Base-by-base conservation (phyloP, 441 rosid species). In the Gossypium lobatum region DNA sequence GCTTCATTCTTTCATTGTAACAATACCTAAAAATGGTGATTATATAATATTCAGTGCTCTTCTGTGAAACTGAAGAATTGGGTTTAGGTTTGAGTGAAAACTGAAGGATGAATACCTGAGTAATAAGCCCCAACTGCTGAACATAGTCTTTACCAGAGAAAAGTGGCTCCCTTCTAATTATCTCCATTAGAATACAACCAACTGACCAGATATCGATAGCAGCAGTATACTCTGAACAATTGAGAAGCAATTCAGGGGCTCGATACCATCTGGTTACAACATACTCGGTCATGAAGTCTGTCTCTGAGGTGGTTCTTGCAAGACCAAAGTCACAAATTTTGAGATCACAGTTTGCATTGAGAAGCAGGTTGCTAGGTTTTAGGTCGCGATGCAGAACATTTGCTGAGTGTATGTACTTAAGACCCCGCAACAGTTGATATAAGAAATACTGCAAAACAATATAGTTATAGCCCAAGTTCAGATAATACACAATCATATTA, bases 131-230 rank as follows among this genome's bases (percentile, higher is more conserved):
- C 46, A 89, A 79, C 76, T 89, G 95, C 59, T 89, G 92, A 72
- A 89, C 88, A 71, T 89, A 89, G 68, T 89, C 92, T 81, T 81
- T 89, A 48, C 94, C 94, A 0, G 91, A 87, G 54, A 88, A 86
- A 28, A 89, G 86, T 1, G 94, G 85, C 54, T 88, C 87, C 73
- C 89, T 80, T 74, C 79, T 85, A 0, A 85, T 81, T n/a, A 88
- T 84, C 76, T 88, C 92, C 82, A 88, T 85, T 54, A 89, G 75
- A 62, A 88, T 89, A 78, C 94, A 89, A 72, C 94, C 92, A 74
- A 89, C 94, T 16, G 92, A 88, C 94, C 94, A 89, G 3, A 88
- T 84, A 72, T 89, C 92, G 66, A 89, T 89, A 69, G 92, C 90
- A 37, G 88, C 89, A 23, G 94, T 88, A 66, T 89, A 88, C 67